Percentiles rank a stretch among this genome's conserved stretches.
phyloP scores from a whole-genome alignment of 2,329 filamentous ascomycete species.

The Pyricularia pennisetigena region DNA sequence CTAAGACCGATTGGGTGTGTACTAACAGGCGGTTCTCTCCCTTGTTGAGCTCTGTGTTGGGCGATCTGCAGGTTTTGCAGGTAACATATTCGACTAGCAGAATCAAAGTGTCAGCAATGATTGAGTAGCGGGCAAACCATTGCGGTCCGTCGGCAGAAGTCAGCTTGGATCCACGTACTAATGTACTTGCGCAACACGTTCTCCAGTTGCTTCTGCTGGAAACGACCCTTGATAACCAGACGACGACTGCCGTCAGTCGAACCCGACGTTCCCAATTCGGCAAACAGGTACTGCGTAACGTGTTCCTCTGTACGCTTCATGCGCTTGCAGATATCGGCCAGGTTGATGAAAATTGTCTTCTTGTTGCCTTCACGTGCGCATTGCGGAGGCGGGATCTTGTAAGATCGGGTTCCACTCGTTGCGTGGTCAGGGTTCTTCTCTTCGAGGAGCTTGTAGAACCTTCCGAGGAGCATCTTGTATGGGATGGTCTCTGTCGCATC shows the following conservation, averaged over 20 bases:
- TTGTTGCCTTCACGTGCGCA: slow-evolving; percentile 99
- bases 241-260: slow-evolving; percentile 88
- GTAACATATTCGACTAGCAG: slow-evolving; percentile 82
- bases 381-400: slow-evolving; percentile 98
- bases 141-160: no score
- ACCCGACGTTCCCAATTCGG: slow-evolving; percentile 94
- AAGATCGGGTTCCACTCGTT: slow-evolving; percentile 80
- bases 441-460: slow-evolving; percentile 91
- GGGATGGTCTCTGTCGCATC: slow-evolving; percentile 67
- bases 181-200: slow-evolving; percentile 95
- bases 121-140: no score
- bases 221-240: slow-evolving; percentile 93
- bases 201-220: slow-evolving; percentile 99
- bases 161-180: slow-evolving; percentile 42
- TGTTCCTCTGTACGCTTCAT: slow-evolving; percentile 99
- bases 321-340: slow-evolving; percentile 95
- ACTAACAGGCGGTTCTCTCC: slow-evolving; percentile 86
- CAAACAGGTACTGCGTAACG: slow-evolving; percentile 93
- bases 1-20: neutral
- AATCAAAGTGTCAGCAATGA: no score
- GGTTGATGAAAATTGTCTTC: slow-evolving; percentile 99
- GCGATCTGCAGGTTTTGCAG: slow-evolving; percentile 94
- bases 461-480: slow-evolving; percentile 76
- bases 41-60: slow-evolving; percentile 94
- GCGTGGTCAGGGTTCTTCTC: slow-evolving; percentile 96